Conservation (phyloP, 2,329 filamentous ascomycete species). For the Dothidotthia symphoricarpi region DNA sequence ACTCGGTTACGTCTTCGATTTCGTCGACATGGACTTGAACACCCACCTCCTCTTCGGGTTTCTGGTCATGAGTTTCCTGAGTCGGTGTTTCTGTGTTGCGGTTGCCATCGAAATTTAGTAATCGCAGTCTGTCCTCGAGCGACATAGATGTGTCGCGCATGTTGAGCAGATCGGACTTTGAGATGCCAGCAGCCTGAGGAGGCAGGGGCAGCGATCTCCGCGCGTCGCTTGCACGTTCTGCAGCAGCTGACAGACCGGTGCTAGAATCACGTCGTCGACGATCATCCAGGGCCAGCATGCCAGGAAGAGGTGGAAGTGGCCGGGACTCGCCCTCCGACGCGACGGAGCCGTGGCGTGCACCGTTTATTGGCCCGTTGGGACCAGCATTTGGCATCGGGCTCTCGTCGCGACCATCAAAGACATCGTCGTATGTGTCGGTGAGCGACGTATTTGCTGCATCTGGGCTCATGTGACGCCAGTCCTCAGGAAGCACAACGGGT, state of each 20-base stretch:
- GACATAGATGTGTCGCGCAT: constrained; percentile 74
- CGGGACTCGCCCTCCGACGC: constrained; percentile 78
- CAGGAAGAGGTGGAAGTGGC: constrained; percentile 83
- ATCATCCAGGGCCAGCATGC: constrained; percentile 58
- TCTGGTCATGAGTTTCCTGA: constrained; percentile 36
- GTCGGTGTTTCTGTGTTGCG: constrained; percentile 39
- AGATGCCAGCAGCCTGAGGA: constrained; percentile 64
- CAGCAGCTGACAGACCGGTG: constrained; percentile 64
- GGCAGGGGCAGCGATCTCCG: constrained; percentile 71
- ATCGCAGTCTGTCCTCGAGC: constrained; percentile 77
- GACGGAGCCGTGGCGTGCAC: constrained; percentile 64
- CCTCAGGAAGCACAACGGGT: constrained; percentile 93
- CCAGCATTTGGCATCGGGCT: constrained; percentile 64
- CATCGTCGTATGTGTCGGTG: constrained; percentile 60
- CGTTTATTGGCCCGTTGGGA: constrained; percentile 44
- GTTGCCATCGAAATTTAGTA: constrained; percentile 76
- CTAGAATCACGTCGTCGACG: constrained; percentile 56
- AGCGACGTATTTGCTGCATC: constrained; percentile 58
- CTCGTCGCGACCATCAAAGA: constrained; percentile 62
- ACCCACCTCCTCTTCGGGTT: constrained; percentile 20
- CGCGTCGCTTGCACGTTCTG: constrained; percentile 67
- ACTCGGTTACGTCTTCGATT: constrained; percentile 29
- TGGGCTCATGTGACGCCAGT: constrained; percentile 81
- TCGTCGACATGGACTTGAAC: constrained; percentile 39
- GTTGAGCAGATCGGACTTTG: constrained; percentile 74